A percentile compares a stretch with the other conserved stretches of the same genome.
phyloP scores from a whole-genome alignment of 768 basidiomycete species.

The Paxillus rubicundulus region DNA sequence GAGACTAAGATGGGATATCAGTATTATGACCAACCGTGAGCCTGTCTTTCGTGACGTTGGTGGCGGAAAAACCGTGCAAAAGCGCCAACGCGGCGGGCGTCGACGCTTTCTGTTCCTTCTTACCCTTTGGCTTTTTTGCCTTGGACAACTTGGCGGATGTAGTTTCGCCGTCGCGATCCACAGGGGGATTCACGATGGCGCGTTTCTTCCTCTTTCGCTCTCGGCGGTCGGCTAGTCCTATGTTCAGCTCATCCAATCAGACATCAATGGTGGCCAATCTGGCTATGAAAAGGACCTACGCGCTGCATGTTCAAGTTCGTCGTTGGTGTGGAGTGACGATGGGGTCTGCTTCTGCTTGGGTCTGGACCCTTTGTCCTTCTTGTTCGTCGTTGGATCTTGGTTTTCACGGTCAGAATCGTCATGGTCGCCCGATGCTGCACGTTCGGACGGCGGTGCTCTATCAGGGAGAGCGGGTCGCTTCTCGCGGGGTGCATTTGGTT shows the following conservation, averaged over 20 bases:
- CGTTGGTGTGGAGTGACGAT: constrained; percentile 17
- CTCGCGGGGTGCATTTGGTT: neutral
- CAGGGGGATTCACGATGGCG: constrained; percentile 42
- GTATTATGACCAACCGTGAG: constrained; percentile 30
- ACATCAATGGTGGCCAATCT: neutral
- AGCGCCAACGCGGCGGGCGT: constrained; percentile 31
- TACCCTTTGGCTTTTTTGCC: constrained; percentile 13
- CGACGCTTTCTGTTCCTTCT: constrained; percentile 22
- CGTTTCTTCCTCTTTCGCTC: constrained; percentile 61
- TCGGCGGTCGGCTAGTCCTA: constrained; percentile 65
- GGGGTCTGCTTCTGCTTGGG: constrained; percentile 22
- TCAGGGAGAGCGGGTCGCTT: neutral
- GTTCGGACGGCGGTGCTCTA: neutral
- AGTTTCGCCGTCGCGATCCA: constrained; percentile 9
- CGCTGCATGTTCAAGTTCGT: constrained; percentile 33
- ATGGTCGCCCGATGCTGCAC: neutral
- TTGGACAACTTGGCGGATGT: constrained; percentile 1
- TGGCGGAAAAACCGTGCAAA: constrained; percentile 37
- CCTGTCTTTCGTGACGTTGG: constrained; percentile 36
- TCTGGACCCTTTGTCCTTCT: constrained; percentile 21
- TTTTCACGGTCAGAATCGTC: neutral
- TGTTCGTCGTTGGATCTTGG: constrained; percentile 4
- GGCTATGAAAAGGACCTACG: constrained; percentile 27
- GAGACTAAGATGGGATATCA: neutral
- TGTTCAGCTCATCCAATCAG: neutral